These are phyloP conservation scores for Pseudocercospora macadamiae DNA, from an alignment of 2,329 filamentous ascomycete species.

Conservation along the genomic window DNA sequence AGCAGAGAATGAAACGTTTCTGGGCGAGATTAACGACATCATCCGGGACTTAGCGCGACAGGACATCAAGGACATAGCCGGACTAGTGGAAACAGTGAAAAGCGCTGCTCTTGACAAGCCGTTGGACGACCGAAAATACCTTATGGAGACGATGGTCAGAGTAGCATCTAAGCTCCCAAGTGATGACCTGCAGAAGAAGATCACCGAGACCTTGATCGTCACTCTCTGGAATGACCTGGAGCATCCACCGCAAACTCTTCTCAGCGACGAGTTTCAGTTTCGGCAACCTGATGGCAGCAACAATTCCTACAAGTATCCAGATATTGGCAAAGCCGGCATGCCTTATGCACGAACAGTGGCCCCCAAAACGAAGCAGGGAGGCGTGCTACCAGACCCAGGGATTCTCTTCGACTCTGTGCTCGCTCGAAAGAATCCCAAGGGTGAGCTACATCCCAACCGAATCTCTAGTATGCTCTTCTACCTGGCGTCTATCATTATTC, in stretches of 20 bases:
- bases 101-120: slow-evolving; percentile 50
- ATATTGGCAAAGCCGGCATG: slow-evolving; percentile 66
- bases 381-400: slow-evolving; percentile 65
- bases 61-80: slow-evolving; percentile 35
- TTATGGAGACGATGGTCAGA: slow-evolving; percentile 61
- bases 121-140: slow-evolving; percentile 64
- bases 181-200: slow-evolving; percentile 42
- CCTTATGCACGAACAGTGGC: slow-evolving; percentile 70
- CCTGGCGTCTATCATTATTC: slow-evolving; percentile 67
- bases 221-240: slow-evolving; percentile 53
- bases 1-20: slow-evolving; percentile 30
- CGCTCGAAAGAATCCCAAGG: slow-evolving; percentile 62
- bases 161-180: slow-evolving; percentile 49
- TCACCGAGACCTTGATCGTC: slow-evolving; percentile 50
- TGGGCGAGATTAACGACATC: slow-evolving; percentile 27
- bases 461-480: slow-evolving; percentile 78
- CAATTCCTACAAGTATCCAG: slow-evolving; percentile 64
- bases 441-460: slow-evolving; percentile 66
- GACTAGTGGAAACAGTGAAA: slow-evolving; percentile 43
- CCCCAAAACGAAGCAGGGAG: slow-evolving; percentile 59
- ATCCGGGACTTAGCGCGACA: slow-evolving; percentile 30
- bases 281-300: slow-evolving; percentile 54
- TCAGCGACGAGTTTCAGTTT: slow-evolving; percentile 50
- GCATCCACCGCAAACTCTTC: slow-evolving; percentile 50
- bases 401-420: slow-evolving; percentile 70